Base-by-base conservation (phyloP, 2,329 filamentous ascomycete species). In the Colletotrichum sp. region DNA sequence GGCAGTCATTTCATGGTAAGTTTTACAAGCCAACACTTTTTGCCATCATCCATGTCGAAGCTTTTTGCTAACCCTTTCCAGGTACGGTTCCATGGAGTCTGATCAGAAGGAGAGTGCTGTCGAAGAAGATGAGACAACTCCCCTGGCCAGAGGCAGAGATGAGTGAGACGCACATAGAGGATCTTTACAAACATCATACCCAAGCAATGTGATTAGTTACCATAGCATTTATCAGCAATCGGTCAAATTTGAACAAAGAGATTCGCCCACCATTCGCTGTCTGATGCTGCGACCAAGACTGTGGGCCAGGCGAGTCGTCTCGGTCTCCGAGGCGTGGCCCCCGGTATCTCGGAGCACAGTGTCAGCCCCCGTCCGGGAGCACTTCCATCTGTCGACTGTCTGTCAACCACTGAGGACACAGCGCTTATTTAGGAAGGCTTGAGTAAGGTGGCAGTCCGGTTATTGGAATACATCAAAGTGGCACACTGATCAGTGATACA, bases 1-100 rank as follows among this genome's bases (percentile, higher is more conserved):
- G 63, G 67, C 65, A 27, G 32, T 77, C 16, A 74, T 78, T 34
- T 77, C 77, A 59, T 78, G 77, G 77, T 74, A 39, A 48, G 75
- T 34, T n/a, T 25, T 15, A 6, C 34, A 32, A 11, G 8, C 65
- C 12, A 34, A 34, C 7, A 12, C 22, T 22, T 55, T 19, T 52
- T 36, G 27, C 27, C 48, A 19, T 44, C 12, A 39, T 34, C 25
- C 25, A 25, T 25, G 25, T 25, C 6, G 28, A n/a, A 44, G 52
- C 7, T 27, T 28, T 28, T 7, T n/a, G 48, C 72, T 75, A 52
- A 60, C 6, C 12, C 16, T 27, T 19, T 8, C 15, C 25, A 75
- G 73, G 73, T 75, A 75, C 32, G 73, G 73, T 25, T 70, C 44
- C 11, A 68, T 75, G 28, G 73, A 75, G 22, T 75, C 73, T 3